Percentiles rank a stretch among this genome's conserved stretches.
Evolutionary conservation across 768 basidiomycete genomes (phyloP).

Genomic region (Pulveroboletus sp.): DNA sequence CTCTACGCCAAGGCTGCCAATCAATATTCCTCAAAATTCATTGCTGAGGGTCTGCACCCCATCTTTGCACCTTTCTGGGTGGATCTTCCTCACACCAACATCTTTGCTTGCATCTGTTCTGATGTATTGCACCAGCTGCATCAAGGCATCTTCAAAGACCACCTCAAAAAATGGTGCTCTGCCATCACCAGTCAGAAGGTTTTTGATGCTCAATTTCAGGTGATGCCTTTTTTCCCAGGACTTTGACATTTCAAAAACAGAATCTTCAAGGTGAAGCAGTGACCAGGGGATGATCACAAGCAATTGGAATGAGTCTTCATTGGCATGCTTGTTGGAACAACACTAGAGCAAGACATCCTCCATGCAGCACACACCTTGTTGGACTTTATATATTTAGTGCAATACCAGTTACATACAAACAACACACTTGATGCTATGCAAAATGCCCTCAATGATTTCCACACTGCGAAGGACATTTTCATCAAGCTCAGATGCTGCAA

Average conservation of each 20-base stretch:
- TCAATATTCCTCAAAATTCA: not conserved
- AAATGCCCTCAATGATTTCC: not conserved
- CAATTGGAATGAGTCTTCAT: not conserved
- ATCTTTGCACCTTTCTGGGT: not conserved
- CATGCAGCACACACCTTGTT: not conserved
- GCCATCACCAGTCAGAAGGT: not conserved
- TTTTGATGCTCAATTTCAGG: not conserved
- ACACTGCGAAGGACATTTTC: not conserved
- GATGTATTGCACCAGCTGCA: too few relatives aligned
- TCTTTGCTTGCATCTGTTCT: too few relatives aligned
- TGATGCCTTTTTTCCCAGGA: not conserved
- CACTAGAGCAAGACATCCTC: not conserved
- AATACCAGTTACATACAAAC: too few relatives aligned
- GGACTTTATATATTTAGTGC: not conserved
- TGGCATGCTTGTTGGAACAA: not conserved
- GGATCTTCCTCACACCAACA: too few relatives aligned
- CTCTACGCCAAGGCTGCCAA: not conserved
- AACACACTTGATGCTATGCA: not conserved
- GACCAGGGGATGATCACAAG: too few relatives aligned
- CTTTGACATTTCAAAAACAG: too few relatives aligned
- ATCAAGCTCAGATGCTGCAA: not conserved
- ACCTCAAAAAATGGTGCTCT: too few relatives aligned
- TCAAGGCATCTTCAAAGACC: too few relatives aligned
- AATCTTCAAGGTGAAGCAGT: too few relatives aligned
- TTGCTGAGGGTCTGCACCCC: not conserved